These are phyloP conservation scores for Lentinula detonsa DNA, from an alignment of 768 basidiomycete genomes.

Conservation along the genomic window DNA sequence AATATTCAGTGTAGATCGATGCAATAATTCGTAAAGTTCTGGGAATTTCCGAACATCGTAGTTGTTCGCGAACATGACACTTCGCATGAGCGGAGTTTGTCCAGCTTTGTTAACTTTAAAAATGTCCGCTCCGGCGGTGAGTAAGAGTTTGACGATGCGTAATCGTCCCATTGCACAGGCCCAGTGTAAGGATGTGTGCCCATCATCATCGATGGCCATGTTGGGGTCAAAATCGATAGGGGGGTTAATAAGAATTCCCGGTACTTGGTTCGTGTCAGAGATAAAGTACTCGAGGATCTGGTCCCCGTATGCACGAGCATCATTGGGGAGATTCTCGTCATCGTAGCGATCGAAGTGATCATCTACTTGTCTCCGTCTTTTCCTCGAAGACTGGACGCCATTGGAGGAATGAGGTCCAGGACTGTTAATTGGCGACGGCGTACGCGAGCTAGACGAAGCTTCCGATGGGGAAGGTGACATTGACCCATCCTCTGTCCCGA, in stretches of 20 bases:
- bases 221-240: conserved; percentile 92
- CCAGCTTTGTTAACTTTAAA: conserved; percentile 96
- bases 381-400: conserved; percentile 35
- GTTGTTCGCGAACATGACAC: conserved; percentile 99
- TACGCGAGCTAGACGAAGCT: conserved; percentile 83
- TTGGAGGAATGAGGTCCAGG: conserved; percentile 41
- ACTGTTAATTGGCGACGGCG: conserved; percentile 81
- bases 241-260: conserved; percentile 79
- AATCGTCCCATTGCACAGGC: conserved; percentile 98
- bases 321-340: conserved; percentile 37
- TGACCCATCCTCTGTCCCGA: conserved; percentile 80
- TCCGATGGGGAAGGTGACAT: conserved; percentile 89
- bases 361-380: conserved; percentile 38
- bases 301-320: conserved; percentile 80
- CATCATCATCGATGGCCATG: conserved; percentile 96
- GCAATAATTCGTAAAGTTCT: conserved; percentile 92
- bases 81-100: conserved; percentile 96
- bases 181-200: conserved; percentile 96
- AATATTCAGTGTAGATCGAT: conserved; percentile 98
- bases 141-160: conserved; percentile 88
- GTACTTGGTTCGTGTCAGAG: conserved; percentile 91
- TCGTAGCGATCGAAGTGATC: conserved; percentile 44
- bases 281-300: conserved; percentile 98
- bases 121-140: conserved; percentile 93
- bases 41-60: conserved; percentile 99